phyloP scores from a whole-genome alignment of 2,329 filamentous ascomycete genomes.

The Tolypocladium tropicale region DNA sequence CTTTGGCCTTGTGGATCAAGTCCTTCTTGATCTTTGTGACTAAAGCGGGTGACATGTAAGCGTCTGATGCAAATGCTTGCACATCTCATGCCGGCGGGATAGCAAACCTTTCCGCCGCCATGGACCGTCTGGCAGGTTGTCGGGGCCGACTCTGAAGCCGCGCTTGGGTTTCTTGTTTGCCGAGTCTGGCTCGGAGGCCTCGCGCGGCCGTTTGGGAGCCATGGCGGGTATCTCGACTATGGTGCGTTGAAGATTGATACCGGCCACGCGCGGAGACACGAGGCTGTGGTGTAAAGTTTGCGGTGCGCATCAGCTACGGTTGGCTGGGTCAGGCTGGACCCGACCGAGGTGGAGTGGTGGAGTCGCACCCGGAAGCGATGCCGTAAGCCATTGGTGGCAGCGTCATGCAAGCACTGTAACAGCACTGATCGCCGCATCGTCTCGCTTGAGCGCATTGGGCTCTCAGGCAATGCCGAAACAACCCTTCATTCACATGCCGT shows the following conservation, averaged over 20 bases:
- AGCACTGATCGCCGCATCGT: background rate
- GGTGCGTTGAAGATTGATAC: background rate
- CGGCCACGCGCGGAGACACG: background rate
- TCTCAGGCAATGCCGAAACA: background rate
- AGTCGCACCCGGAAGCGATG: background rate
- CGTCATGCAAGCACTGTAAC: background rate
- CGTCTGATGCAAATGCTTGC: slow-evolving; percentile 1
- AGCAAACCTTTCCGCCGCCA: slow-evolving; percentile 64
- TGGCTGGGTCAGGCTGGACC: background rate
- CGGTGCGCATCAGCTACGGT: no score
- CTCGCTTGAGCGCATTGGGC: background rate
- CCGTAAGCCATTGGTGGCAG: background rate
- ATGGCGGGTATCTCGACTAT: slow-evolving; percentile 9
- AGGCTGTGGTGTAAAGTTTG: background rate
- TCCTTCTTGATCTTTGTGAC: slow-evolving; percentile 83
- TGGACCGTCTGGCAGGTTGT: slow-evolving; percentile 81
- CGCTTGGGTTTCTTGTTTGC: slow-evolving; percentile 46
- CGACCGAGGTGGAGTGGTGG: no score
- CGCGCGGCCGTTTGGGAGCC: slow-evolving; percentile 20
- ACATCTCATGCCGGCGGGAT: background rate
- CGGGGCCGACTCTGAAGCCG: slow-evolving; percentile 79
- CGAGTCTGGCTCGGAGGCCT: slow-evolving; percentile 18
- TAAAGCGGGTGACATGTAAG: slow-evolving; percentile 22
- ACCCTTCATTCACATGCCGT: background rate
- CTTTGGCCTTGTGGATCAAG: slow-evolving; percentile 83